Conservation (phyloP, 345 rosid genomes). For the Litchi chinensis region DNA sequence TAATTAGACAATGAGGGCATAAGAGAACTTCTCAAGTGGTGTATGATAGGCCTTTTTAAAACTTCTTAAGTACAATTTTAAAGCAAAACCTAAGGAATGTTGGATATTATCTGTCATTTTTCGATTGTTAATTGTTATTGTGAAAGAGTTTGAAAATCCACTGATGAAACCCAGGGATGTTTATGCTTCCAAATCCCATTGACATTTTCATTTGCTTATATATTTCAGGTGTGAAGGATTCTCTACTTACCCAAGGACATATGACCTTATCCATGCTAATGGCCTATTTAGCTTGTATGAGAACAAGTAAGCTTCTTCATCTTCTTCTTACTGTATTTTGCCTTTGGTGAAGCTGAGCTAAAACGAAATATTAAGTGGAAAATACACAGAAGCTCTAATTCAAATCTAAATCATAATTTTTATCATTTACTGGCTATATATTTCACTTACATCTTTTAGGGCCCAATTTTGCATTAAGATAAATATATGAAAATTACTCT, state of each 20-base stretch:
- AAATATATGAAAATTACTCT: not conserved
- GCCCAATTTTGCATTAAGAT: not conserved
- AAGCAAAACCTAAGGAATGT: not conserved
- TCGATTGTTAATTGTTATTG: not conserved
- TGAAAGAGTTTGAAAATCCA: not conserved
- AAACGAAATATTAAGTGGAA: not conserved
- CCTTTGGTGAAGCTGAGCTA: not conserved
- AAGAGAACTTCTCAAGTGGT: not conserved
- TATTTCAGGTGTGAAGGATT: slow-evolving; percentile 94
- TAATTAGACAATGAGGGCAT: not conserved
- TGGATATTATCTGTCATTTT: not conserved
- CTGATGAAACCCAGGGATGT: not conserved
- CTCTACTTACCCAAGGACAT: slow-evolving; percentile 97
- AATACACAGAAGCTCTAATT: not conserved
- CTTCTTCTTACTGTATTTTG: slow-evolving; percentile 7
- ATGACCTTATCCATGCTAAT: slow-evolving; percentile 85
- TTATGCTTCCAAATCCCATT: slow-evolving; percentile 5
- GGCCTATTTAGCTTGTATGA: slow-evolving; percentile 81
- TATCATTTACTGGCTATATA: not conserved
- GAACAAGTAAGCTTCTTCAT: slow-evolving; percentile 48
- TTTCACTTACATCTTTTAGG: not conserved
- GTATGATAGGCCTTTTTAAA: not conserved
- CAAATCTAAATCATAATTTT: not conserved
- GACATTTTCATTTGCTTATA: slow-evolving; percentile 18
- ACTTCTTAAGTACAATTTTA: not conserved